Base-by-base conservation (phyloP, 2,329 filamentous ascomycete genomes). In the Juglanconis sp. region DNA sequence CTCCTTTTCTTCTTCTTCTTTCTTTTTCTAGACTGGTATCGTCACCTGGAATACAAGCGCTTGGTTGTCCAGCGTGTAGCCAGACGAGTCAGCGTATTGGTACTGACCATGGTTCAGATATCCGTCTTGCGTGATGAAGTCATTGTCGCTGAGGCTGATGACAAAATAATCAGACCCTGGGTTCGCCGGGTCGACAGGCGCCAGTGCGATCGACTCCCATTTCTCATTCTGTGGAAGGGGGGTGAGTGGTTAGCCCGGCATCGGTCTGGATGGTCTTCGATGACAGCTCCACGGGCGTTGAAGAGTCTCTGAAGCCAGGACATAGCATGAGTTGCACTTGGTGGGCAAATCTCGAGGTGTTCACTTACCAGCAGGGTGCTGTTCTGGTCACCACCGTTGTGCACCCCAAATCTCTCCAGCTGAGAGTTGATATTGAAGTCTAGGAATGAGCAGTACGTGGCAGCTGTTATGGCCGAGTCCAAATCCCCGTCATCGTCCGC, bases 91-190 rank as follows among this genome's bases (percentile, higher is more conserved):
- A 5, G 75, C 71, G 66, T 87, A 90, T 11, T 70, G 69, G 48
- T 82, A 78, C 59, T 76, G 72, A 7, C 87, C 87, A 60, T 75
- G 77, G 65, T 89, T 81, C 71, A 87, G 81, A 64, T 64, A 68
- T 59, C 85, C 87, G 70, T 91, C 77, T 70, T 91, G 87, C 0
- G 88, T 91, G 59, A 91, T 86, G 66, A 91, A 91, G 70, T 92
- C 88, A 68, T 92, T 90, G 67, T 91, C 89, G 59, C 83, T 88
- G 53, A 90, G 73, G 11, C 81, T 84, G 63, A 92, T 83, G 38
- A 92, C 69, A 68, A 86, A 90, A 71, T 85, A 91, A 32, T 83
- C 77, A 30, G 72, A 69, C 44, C 70, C 68, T 3, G 73, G 71
- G 56, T 71, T 70, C 50, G 75, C 64, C 1, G 77, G 77, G 66